Evolutionary conservation across 257 asterid genomes (phyloP), one percentile per base, ranked within the genome.

Genomic region (Solanum pinnatisectum): DNA sequence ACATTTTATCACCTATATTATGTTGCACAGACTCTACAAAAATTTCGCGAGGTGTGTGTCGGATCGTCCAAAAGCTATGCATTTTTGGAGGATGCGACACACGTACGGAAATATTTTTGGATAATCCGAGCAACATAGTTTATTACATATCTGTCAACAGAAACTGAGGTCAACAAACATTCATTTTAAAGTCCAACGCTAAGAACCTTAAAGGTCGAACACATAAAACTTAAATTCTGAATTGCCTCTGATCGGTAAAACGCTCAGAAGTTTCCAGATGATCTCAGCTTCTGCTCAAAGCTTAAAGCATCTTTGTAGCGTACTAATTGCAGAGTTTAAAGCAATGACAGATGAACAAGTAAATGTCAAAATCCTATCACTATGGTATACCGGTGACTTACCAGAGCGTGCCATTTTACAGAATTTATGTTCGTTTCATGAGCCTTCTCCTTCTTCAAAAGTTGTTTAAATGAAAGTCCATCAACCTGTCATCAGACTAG

Each of bases 401-500:
- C 99, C 95, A 10, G 90, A 82, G 95, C 85, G 89, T 92, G 90
- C 98, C 99, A 97, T 84, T 91, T 96, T 89, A 97, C 97, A 86
- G 92, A 90, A 92, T 96, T 97, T 82, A 97, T 90, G 91, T 97
- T 98, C 97, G 93, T 94, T 79, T 94, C 98, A 92, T 95, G 99
- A 87, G 99, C 98, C 92, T 94, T 96, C 86, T 90, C 95, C 93
- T 96, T 94, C 93, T 91, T 95, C 89, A 94, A 87, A 89, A 95
- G 94, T 92, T 92, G 87, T 85, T 87, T 93, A 91, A 94, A 97
- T 83, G 91, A 60, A 84, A 96, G 95, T 90, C 88, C 96, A 91
- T 92, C 97, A 25, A 35, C 81, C 81, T 78, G 93, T 60, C 36
- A 83, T 36, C 88, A 84, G 88, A 86, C 2, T 0, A 60, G 70